Percentiles rank a stretch among this genome's conserved stretches.
phyloP scores from a whole-genome alignment of 164 flowering plant genomes.

The Magnolia sinica region DNA sequence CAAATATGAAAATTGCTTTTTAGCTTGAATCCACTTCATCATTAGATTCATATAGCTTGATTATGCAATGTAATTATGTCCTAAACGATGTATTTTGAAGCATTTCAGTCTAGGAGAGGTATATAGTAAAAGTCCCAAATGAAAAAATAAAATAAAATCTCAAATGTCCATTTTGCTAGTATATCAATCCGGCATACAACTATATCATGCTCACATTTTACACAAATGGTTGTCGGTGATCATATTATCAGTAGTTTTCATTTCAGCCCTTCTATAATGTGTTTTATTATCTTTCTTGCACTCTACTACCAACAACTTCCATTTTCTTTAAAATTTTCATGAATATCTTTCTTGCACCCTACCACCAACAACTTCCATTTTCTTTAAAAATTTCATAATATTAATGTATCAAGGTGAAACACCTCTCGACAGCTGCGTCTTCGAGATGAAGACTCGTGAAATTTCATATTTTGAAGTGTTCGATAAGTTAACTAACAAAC shows the following conservation, averaged over 20 bases:
- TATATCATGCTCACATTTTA: background rate
- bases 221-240: background rate
- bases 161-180: background rate
- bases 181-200: background rate
- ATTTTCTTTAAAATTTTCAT: background rate
- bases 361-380: constrained; percentile 6
- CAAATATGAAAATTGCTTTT: too few relatives aligned
- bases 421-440: background rate
- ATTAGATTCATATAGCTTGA: background rate
- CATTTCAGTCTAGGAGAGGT: background rate
- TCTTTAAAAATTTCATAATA: background rate
- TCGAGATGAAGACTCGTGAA: background rate
- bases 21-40: background rate
- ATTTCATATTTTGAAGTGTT: constrained; percentile 11
- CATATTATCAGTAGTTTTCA: background rate
- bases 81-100: background rate
- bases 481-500: constrained; percentile 2
- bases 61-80: background rate
- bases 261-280: background rate
- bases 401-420: background rate
- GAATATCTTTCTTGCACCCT: background rate
- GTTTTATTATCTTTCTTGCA: background rate
- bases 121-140: background rate
- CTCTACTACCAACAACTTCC: constrained; percentile 3
- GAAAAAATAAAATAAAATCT: background rate